Conservation (phyloP, 2,329 filamentous ascomycete species). For the Nemania sp. region DNA sequence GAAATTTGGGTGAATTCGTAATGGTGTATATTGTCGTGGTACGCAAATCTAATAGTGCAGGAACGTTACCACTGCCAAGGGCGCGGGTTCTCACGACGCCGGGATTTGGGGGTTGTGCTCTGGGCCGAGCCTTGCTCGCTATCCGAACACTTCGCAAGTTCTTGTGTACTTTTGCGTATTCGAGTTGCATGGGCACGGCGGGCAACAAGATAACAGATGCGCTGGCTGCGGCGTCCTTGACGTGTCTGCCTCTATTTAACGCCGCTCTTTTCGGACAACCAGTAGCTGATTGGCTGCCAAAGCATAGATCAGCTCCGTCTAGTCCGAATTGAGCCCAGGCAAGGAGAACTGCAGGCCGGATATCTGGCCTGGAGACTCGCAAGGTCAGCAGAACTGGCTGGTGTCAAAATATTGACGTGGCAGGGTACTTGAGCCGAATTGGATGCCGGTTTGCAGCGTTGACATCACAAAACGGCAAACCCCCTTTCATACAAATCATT, state of each 20-base stretch:
- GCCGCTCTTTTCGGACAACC: slow-evolving; percentile 16
- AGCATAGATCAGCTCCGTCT: slow-evolving; percentile 20
- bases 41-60: slow-evolving; percentile 13
- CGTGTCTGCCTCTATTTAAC: slow-evolving; percentile 23
- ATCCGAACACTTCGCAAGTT: slow-evolving; percentile 19
- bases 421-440: slow-evolving; percentile 19
- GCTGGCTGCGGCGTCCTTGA: slow-evolving; percentile 30
- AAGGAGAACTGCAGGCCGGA: slow-evolving; percentile 31
- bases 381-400: slow-evolving; percentile 26
- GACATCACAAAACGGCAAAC: slow-evolving; percentile 24
- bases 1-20: not conserved
- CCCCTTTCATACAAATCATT: slow-evolving; percentile 10
- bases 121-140: slow-evolving; percentile 13
- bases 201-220: slow-evolving; percentile 30
- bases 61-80: slow-evolving; percentile 10
- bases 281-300: slow-evolving; percentile 26
- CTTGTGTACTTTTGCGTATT: slow-evolving; percentile 29
- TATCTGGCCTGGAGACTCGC: slow-evolving; percentile 26
- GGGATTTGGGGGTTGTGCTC: slow-evolving; percentile 17
- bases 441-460: slow-evolving; percentile 11
- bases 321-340: slow-evolving; percentile 27
- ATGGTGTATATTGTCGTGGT: slow-evolving; percentile 8
- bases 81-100: slow-evolving; percentile 7
- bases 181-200: slow-evolving; percentile 30
- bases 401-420: slow-evolving; percentile 32